These are phyloP conservation scores for Rhododendron williamsianum DNA, from an alignment of 148 eudicot species.

Conservation along the genomic window DNA sequence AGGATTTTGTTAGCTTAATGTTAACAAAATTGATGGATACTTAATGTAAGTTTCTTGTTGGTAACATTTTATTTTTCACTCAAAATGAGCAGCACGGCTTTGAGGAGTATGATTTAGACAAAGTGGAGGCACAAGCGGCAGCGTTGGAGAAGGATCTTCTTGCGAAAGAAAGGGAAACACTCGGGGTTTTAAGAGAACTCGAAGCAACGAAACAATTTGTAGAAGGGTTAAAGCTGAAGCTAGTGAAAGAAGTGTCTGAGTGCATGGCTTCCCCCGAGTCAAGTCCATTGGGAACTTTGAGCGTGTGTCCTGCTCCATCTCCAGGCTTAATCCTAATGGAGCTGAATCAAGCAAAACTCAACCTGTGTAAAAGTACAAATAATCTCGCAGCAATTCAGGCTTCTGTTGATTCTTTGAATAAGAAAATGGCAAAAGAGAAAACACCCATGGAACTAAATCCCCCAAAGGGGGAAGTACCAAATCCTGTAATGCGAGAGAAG, in stretches of 20 bases:
- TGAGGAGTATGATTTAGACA: constrained; percentile 28
- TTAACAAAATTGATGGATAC: background rate
- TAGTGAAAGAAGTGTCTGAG: constrained; percentile 45
- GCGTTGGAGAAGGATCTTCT: constrained; percentile 52
- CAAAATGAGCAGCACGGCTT: constrained; percentile 26
- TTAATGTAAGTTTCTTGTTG: background rate
- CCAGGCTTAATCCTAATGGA: constrained; percentile 54
- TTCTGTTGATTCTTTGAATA: constrained; percentile 60
- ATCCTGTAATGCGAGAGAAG: constrained; percentile 1
- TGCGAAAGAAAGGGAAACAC: constrained; percentile 65
- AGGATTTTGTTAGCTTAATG: background rate
- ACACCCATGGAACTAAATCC: constrained; percentile 9
- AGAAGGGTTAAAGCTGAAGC: constrained; percentile 53
- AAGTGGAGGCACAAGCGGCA: constrained; percentile 47
- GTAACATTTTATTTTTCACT: background rate
- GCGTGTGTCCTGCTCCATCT: constrained; percentile 31
- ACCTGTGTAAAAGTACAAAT: constrained; percentile 45
- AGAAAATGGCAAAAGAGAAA: constrained; percentile 45
- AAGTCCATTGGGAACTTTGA: constrained; percentile 14
- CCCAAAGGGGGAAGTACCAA: constrained; percentile 11
- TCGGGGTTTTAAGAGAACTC: constrained; percentile 52
- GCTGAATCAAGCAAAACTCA: constrained; percentile 61
- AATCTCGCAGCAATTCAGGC: constrained; percentile 65
- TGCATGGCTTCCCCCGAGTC: constrained; percentile 13
- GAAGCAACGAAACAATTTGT: constrained; percentile 59